A percentile compares a stretch with the other conserved stretches of the same genome.
These are phyloP conservation scores for Termitomyces sp. DNA, from an alignment of 768 basidiomycete species.

Conservation along the genomic window DNA sequence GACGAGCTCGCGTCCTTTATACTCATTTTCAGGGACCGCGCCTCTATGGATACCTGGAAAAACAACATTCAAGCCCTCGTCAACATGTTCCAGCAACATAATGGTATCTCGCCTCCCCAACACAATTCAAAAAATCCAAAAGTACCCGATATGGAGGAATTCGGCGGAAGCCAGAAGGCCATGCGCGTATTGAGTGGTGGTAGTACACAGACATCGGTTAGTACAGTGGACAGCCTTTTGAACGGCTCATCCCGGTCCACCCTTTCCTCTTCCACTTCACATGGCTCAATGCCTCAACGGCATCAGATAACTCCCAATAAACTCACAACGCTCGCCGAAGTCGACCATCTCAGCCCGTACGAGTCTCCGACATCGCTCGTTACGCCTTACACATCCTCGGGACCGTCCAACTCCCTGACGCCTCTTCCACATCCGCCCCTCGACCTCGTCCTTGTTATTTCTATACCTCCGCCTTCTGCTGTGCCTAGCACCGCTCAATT, in stretches of 20 bases:
- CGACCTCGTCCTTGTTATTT: slow-evolving; percentile 89
- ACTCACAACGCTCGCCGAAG: slow-evolving; percentile 64
- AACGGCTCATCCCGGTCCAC: slow-evolving; percentile 64
- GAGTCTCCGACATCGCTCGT: slow-evolving; percentile 54
- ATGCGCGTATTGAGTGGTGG: slow-evolving; percentile 72
- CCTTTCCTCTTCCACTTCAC: slow-evolving; percentile 69
- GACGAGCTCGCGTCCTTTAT: slow-evolving; percentile 97
- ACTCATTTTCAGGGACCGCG: slow-evolving; percentile 87
- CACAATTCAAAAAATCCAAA: slow-evolving; percentile 34
- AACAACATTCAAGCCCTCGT: slow-evolving; percentile 78
- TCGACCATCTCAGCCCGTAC: slow-evolving; percentile 58
- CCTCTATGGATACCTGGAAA: slow-evolving; percentile 88
- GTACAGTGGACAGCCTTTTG: slow-evolving; percentile 64
- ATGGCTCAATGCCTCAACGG: slow-evolving; percentile 44
- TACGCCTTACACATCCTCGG: slow-evolving; percentile 65
- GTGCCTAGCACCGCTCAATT: slow-evolving; percentile 76
- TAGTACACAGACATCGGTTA: slow-evolving; percentile 58
- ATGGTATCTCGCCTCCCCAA: slow-evolving; percentile 28
- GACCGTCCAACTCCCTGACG: slow-evolving; percentile 73
- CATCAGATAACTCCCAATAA: slow-evolving; percentile 36
- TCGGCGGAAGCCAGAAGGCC: slow-evolving; percentile 70
- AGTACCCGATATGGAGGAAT: slow-evolving; percentile 62
- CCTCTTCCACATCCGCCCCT: slow-evolving; percentile 83
- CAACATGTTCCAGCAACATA: slow-evolving; percentile 57
- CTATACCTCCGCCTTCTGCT: slow-evolving; percentile 70